Base-by-base conservation (phyloP, 768 basidiomycete species). In the Rhizopogon salebrosus region DNA sequence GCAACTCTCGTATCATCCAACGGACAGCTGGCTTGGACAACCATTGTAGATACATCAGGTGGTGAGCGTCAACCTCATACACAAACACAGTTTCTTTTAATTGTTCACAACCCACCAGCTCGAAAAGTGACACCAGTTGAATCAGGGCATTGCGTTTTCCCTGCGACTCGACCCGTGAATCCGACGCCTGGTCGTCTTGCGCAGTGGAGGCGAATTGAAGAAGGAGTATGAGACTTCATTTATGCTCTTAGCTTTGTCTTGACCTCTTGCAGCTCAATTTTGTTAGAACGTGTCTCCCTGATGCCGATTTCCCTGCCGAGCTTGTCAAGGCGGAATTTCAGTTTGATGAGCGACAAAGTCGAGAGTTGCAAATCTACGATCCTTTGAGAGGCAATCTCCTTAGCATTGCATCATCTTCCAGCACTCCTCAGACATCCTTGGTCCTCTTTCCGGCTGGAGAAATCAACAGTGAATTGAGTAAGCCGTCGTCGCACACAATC, bases 221-320 rank as follows among this genome's bases (percentile, higher is more conserved):
- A 83, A 70, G 84, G 84, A 22, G 89, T 91, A 46, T 23, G 64
- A 48, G 79, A 54, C 6, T 29, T 22, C 1, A 13, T 22, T 18
- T 34, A 36, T 42, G 24, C 1, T 49, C 3, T 36, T 16, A 8
- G 26, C 36, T 50, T 53, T 50, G 26, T 42, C 1, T 10, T 22
- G 18, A 23, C 53, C 9, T 55, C 42, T 48, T 40, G 16, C 54
- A 92, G 89, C 78, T 85, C 13, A 82, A 84, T 51, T 89, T 88
- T 59, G 72, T 91, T 42, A 80, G 85, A 41, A 83, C 80, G 4
- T 77, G 79, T 64, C 76, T 85, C 50, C 87, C 89, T 1, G 88
- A 91, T 54, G 74, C 85, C 14, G 87, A 90, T 54, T 72, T 92
- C n/a, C 71, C 86, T 6, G 69, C 78, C n/a, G 83, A 88, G 37